Base-by-base conservation (phyloP, 257 asterid genomes). In the Capsicum pubescens region DNA sequence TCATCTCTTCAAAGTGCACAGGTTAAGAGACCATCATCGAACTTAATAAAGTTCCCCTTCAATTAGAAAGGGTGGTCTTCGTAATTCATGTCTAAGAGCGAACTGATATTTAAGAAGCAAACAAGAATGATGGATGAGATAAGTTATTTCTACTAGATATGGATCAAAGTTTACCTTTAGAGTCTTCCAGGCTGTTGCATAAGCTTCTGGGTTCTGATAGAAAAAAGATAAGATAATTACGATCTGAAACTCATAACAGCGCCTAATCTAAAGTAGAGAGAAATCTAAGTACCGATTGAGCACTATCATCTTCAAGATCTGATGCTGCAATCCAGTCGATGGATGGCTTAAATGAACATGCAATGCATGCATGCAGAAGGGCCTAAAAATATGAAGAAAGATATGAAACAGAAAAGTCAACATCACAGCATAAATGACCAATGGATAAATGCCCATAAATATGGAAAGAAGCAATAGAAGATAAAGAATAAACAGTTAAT, bases 301-400 rank as follows among this genome's bases (percentile, higher is more conserved):
- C 94, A 48, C 91, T 92, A 39, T 95, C 97, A 84, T 92, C 97
- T 89, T 97, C 99, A 85, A 95, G 99, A 89, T 97, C 99, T 81
- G 99, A 93, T 87, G 99, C 99, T 61, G 99, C 99, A 87, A 97
- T 89, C 99, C 99, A 97, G 71, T 97, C 99, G 85, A 97, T 93
- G 81, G 89, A 88, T 48, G 98, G 98, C 88, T 92, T 91, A 90
- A 87, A 82, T 14, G 98, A 95, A 88, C 99, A 91, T 4, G 97
- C 91, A 86, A 94, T 88, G 90, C 98, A 95, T 82, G 99, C 97
- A 91, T 95, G 99, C 88, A 95, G 84, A 84, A 97, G 98, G 83
- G 99, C 98, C 99, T 97, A 91, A 66, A 88, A 50, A 57, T 54
- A 79, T 9, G 84, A 86, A 70, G 71, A 74, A 12, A 84, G 67